A percentile compares a stretch with the other conserved stretches of the same genome.
phyloP scores from a whole-genome alignment of 1,284 basidiomycete genomes.

The Cryptococcus neoformans region DNA sequence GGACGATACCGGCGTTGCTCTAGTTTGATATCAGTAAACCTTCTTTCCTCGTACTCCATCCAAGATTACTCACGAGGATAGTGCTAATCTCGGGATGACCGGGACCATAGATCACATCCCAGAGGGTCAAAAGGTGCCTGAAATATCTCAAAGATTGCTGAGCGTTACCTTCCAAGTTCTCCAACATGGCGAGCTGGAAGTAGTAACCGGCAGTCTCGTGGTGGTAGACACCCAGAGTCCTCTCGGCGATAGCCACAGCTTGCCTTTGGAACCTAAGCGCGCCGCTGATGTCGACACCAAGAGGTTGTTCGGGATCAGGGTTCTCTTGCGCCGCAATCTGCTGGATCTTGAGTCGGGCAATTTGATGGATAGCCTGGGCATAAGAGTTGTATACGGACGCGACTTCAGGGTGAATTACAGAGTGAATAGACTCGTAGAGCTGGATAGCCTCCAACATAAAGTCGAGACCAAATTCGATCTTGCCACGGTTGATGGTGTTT shows the following conservation, averaged over 20 bases:
- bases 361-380: conserved; percentile 52
- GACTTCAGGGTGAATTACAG: conserved; percentile 57
- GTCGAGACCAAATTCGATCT: conserved; percentile 54
- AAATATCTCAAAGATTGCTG: conserved; percentile 53
- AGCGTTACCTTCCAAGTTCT: conserved; percentile 51
- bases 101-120: conserved; percentile 55
- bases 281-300: conserved; percentile 49
- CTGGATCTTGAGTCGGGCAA: conserved; percentile 48
- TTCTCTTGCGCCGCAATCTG: conserved; percentile 38
- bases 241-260: conserved; percentile 57
- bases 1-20: conserved; percentile 48
- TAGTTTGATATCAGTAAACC: conserved; percentile 9
- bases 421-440: conserved; percentile 58
- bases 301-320: conserved; percentile 41
- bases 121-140: conserved; percentile 54
- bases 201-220: conserved; percentile 57
- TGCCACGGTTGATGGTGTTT: conserved; percentile 53
- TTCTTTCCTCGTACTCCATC: neutral
- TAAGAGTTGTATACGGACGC: conserved; percentile 55
- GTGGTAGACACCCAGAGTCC: conserved; percentile 56
- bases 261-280: conserved; percentile 56
- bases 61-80: conserved; percentile 48
- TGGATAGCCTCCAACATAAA: conserved; percentile 56
- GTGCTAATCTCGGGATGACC: conserved; percentile 54
- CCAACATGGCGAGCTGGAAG: conserved; percentile 57